Evolutionary conservation across 805 yeast genomes (phyloP).

Genomic region (Kurtzmaniella cleridarum): DNA sequence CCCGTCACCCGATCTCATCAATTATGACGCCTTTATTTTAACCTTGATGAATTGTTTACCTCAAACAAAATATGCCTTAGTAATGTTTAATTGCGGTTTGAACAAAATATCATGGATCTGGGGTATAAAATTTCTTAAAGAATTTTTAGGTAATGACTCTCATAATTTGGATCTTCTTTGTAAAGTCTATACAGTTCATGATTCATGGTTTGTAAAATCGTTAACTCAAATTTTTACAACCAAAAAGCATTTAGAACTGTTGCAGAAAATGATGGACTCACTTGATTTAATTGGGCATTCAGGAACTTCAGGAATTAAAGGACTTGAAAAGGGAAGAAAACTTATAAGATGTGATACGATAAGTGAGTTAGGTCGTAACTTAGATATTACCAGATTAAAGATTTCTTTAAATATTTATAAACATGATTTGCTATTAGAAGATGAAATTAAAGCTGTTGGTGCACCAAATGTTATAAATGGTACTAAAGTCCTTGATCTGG

Average conservation of each 20-base stretch:
- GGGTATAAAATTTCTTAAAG: slow-evolving; percentile 50
- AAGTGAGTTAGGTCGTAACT: slow-evolving; percentile 48
- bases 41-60: slow-evolving; percentile 58
- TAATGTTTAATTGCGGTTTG: slow-evolving; percentile 82
- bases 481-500: slow-evolving; percentile 12
- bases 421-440: slow-evolving; percentile 53
- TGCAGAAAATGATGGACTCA: slow-evolving; percentile 23
- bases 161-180: slow-evolving; percentile 45
- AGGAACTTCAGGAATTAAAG: not conserved
- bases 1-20: slow-evolving; percentile 49
- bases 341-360: slow-evolving; percentile 44
- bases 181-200: slow-evolving; percentile 78
- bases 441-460: slow-evolving; percentile 13
- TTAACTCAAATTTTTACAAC: slow-evolving; percentile 62
- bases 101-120: slow-evolving; percentile 63
- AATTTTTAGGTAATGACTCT: slow-evolving; percentile 43
- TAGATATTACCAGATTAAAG: slow-evolving; percentile 74
- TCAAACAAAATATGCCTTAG: slow-evolving; percentile 53
- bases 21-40: slow-evolving; percentile 50
- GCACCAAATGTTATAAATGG: slow-evolving; percentile 16
- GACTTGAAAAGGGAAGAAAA: not conserved
- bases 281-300: slow-evolving; percentile 11
- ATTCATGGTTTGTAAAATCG: slow-evolving; percentile 82
- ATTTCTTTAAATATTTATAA: slow-evolving; percentile 72
- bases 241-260: slow-evolving; percentile 20